Percentiles rank a stretch among this genome's conserved stretches.
Evolutionary conservation across 495 filamentous ascomycete genomes (phyloP).

Genomic region (Copromyces sp.): DNA sequence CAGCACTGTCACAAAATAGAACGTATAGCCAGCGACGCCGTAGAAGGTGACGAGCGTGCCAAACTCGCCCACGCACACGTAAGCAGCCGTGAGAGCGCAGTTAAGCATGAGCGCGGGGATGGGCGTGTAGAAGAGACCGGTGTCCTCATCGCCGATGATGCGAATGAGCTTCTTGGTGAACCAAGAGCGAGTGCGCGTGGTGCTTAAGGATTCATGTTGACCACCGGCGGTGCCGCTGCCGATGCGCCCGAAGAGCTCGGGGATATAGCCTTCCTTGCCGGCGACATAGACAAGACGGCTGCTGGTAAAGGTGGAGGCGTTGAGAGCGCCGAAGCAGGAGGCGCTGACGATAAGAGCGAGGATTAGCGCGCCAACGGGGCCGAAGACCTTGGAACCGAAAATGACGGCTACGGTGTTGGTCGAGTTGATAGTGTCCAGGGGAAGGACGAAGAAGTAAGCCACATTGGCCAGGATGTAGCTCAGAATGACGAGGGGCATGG

Average conservation of each 20-base stretch:
- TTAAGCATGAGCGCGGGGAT: conserved; percentile 85
- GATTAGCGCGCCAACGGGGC: conserved; percentile 66
- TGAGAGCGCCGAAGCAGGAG: conserved; percentile 85
- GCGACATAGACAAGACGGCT: conserved; percentile 89
- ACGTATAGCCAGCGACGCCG: conserved; percentile 90
- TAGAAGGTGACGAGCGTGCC: conserved; percentile 89
- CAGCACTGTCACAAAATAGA: conserved; percentile 93
- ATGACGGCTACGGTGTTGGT: conserved; percentile 89
- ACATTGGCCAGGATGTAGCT: conserved; percentile 87
- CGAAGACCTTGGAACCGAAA: conserved; percentile 87
- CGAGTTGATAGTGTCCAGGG: conserved; percentile 63
- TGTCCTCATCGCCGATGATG: conserved; percentile 51
- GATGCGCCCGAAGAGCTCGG: conserved; percentile 70
- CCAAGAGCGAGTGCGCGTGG: conserved; percentile 49
- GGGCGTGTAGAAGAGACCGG: conserved; percentile 70
- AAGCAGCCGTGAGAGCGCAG: conserved; percentile 54
- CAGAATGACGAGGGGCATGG: conserved; percentile 87
- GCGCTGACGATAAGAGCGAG: conserved; percentile 83
- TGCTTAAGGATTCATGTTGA: conserved; percentile 23
- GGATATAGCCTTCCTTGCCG: conserved; percentile 91
- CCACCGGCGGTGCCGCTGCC: conserved; percentile 49
- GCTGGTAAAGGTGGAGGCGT: conserved; percentile 88
- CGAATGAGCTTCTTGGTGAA: conserved; percentile 43
- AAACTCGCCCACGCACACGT: conserved; percentile 83
- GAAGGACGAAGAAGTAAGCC: conserved; percentile 92